Percentiles rank a stretch among this genome's conserved stretches.
phyloP scores from a whole-genome alignment of 371 early-diverging fungal species.

The Entomophthora muscae region DNA sequence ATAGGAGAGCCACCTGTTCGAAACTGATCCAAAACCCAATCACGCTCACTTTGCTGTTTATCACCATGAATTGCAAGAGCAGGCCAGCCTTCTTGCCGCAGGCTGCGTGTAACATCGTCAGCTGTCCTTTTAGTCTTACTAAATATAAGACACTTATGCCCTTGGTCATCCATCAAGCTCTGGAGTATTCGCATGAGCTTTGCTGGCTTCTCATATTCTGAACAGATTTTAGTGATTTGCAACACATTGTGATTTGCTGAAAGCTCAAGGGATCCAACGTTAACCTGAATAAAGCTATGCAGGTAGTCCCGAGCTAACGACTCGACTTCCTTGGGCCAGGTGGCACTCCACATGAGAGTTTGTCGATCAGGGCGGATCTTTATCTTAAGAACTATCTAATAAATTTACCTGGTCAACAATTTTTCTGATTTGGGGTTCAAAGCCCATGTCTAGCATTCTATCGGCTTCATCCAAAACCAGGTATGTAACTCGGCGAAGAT shows the following conservation, averaged over 20 bases:
- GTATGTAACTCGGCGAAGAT: conserved; percentile 90
- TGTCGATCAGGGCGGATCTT: conserved; percentile 92
- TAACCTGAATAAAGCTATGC: conserved; percentile 94
- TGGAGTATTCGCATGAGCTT: conserved; percentile 38
- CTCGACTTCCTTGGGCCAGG: conserved; percentile 98
- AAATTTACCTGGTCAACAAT: conserved; percentile 70
- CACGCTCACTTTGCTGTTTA: conserved; percentile 96
- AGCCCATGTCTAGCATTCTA: conserved; percentile 99
- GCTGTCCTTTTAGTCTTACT: conserved; percentile 95
- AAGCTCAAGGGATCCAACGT: conserved; percentile 87
- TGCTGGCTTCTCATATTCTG: conserved; percentile 74
- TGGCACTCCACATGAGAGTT: conserved; percentile 99
- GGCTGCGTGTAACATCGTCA: conserved; percentile 80
- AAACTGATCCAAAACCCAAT: conserved; percentile 90
- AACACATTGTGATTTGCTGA: conserved; percentile 87
- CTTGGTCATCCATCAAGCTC: conserved; percentile 51
- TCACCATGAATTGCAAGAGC: conserved; percentile 98
- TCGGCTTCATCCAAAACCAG: conserved; percentile 98
- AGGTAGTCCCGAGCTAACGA: conserved; percentile 85
- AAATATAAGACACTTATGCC: conserved; percentile 90
- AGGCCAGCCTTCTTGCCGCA: conserved; percentile 85
- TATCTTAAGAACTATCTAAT: neutral
- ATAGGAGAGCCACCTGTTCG: conserved; percentile 76
- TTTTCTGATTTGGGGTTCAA: conserved; percentile 98
- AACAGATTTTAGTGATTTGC: conserved; percentile 79